Evolutionary conservation across 192 early-diverging fungal genomes (phyloP).

Genomic region (Gigaspora rosea): DNA sequence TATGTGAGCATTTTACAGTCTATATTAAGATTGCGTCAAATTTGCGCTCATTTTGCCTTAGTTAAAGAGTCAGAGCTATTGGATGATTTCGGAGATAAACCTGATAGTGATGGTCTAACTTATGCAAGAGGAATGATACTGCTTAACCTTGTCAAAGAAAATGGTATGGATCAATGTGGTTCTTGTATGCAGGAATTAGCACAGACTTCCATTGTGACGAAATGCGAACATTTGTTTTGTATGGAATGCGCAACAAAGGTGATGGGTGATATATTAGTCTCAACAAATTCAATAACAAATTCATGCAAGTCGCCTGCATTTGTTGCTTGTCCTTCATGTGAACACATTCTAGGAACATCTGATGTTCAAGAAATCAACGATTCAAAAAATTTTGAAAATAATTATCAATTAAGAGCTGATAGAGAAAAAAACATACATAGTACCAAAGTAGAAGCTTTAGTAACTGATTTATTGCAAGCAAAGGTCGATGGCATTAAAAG

Average conservation of each 20-base stretch:
- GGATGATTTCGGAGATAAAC: constrained; percentile 39
- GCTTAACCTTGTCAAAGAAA: constrained; percentile 37
- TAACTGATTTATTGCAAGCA: constrained; percentile 43
- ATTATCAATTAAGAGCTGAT: constrained; percentile 18
- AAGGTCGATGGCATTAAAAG: constrained; percentile 56
- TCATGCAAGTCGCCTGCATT: constrained; percentile 35
- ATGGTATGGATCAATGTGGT: constrained; percentile 43
- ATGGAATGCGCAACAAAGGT: constrained; percentile 41
- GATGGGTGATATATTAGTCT: constrained; percentile 32
- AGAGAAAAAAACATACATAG: constrained; percentile 39
- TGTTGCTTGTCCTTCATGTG: constrained; percentile 51
- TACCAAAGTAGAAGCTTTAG: constrained; percentile 54
- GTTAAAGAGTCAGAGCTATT: constrained; percentile 32
- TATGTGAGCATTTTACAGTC: constrained; percentile 69
- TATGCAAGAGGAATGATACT: constrained; percentile 35
- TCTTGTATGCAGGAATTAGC: constrained; percentile 35
- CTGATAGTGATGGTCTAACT: constrained; percentile 35
- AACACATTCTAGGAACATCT: constrained; percentile 23
- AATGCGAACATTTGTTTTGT: constrained; percentile 46
- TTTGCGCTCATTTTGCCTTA: constrained; percentile 44
- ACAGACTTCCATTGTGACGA: constrained; percentile 36
- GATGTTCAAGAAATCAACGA: constrained; percentile 56
- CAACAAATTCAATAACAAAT: constrained; percentile 35
- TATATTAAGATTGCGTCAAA: constrained; percentile 48
- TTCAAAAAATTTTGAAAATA: constrained; percentile 40